Evolutionary conservation across 495 filamentous ascomycete species (phyloP).

Genomic region (Daldinia concentrica): DNA sequence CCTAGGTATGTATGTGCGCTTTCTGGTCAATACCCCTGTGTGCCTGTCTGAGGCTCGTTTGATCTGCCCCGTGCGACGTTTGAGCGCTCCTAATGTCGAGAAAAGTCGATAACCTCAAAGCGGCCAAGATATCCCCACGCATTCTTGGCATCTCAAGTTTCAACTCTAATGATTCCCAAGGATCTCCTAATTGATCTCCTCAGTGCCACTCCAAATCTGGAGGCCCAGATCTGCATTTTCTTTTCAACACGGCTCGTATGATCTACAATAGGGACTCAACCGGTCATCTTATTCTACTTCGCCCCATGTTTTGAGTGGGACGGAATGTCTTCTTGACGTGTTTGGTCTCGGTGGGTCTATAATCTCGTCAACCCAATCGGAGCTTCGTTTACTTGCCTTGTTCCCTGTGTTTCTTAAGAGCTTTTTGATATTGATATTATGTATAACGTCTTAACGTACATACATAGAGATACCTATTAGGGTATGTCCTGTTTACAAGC

Average conservation of each 20-base stretch:
- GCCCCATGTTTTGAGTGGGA: slow-evolving; percentile 35
- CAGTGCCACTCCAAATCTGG: slow-evolving; percentile 20
- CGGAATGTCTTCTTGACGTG: slow-evolving; percentile 28
- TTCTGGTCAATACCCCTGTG: slow-evolving; percentile 6
- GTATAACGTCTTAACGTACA: neutral
- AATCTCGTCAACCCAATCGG: slow-evolving; percentile 25
- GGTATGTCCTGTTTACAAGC: slow-evolving; percentile 19
- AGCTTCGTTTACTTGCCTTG: slow-evolving; percentile 15
- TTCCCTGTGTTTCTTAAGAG: slow-evolving; percentile 28
- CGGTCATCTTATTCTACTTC: slow-evolving; percentile 32
- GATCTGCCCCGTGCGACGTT: slow-evolving; percentile 40
- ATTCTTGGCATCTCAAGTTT: slow-evolving; percentile 42
- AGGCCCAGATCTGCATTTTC: slow-evolving; percentile 29
- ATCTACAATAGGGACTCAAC: slow-evolving; percentile 25
- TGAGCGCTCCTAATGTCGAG: slow-evolving; percentile 29
- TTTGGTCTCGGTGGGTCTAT: slow-evolving; percentile 37
- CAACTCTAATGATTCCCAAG: slow-evolving; percentile 33
- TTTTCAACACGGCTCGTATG: slow-evolving; percentile 32
- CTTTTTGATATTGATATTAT: slow-evolving; percentile 21
- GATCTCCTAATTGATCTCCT: slow-evolving; percentile 40
- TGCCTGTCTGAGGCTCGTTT: slow-evolving; percentile 43
- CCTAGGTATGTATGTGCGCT: neutral
- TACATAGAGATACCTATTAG: slow-evolving; percentile 1
- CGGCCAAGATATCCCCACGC: slow-evolving; percentile 7
- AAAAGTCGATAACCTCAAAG: slow-evolving; percentile 41